Percentiles rank a stretch among this genome's conserved stretches.
These are phyloP conservation scores for Aspergillus incahuasiensis DNA, from an alignment of 495 filamentous ascomycete genomes.

Conservation along the genomic window DNA sequence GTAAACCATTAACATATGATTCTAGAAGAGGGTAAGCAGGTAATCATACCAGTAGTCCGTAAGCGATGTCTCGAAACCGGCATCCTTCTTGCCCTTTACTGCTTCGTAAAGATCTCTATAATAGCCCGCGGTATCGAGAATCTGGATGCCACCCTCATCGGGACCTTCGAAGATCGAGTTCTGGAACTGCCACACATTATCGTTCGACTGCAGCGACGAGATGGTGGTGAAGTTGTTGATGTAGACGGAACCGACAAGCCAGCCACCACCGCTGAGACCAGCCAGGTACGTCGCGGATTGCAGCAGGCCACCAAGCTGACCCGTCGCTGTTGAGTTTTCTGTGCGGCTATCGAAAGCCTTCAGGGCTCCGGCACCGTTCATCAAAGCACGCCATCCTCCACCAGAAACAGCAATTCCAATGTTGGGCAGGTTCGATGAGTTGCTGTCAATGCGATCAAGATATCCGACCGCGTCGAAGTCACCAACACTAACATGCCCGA, in stretches of 20 bases:
- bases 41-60: slow-evolving; percentile 67
- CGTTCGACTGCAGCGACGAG: slow-evolving; percentile 51
- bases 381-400: slow-evolving; percentile 75
- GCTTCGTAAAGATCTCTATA: slow-evolving; percentile 57
- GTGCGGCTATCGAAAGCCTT: slow-evolving; percentile 78
- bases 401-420: slow-evolving; percentile 55
- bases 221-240: slow-evolving; percentile 84
- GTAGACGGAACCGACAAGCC: slow-evolving; percentile 86
- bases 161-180: slow-evolving; percentile 69
- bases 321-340: slow-evolving; percentile 52
- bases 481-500: slow-evolving; percentile 61
- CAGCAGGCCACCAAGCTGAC: slow-evolving; percentile 75
- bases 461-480: slow-evolving; percentile 73
- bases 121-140: slow-evolving; percentile 52
- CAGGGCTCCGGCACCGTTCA: slow-evolving; percentile 77
- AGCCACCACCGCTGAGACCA: slow-evolving; percentile 80
- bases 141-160: slow-evolving; percentile 39
- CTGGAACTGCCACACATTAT: slow-evolving; percentile 64
- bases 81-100: slow-evolving; percentile 60
- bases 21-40: no score
- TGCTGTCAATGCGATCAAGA: slow-evolving; percentile 50
- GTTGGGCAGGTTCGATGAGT: slow-evolving; percentile 56
- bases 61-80: slow-evolving; percentile 68
- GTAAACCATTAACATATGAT: background rate
- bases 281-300: slow-evolving; percentile 78